A percentile compares a stretch with the other conserved stretches of the same genome.
These are phyloP conservation scores for Coemansia sp. DNA, from an alignment of 192 early-diverging fungal species.

Conservation along the genomic window DNA sequence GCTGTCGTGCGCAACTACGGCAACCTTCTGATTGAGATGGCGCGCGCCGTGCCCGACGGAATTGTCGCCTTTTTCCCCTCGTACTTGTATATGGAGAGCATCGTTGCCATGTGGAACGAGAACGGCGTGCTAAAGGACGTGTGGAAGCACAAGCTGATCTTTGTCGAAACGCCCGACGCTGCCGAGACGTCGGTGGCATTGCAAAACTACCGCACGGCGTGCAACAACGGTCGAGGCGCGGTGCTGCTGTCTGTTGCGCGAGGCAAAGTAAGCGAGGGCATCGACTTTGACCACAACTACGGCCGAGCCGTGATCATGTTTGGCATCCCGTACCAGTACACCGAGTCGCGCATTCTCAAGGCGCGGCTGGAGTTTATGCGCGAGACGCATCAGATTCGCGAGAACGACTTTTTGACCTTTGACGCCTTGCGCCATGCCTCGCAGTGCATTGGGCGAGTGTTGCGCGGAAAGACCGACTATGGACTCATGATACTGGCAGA, in stretches of 20 bases:
- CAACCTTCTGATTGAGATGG: conserved; percentile 93
- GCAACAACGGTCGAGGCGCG: conserved; percentile 98
- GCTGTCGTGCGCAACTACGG: conserved; percentile 99
- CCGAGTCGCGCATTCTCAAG: conserved; percentile 93
- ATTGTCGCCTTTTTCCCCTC: conserved; percentile 98
- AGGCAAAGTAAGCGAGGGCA: conserved; percentile 99
- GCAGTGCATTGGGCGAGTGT: conserved; percentile 97
- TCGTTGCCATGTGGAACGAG: conserved; percentile 98
- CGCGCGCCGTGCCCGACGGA: conserved; percentile 94
- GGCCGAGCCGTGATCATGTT: conserved; percentile 99
- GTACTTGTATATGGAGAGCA: conserved; percentile 99
- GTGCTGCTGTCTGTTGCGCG: conserved; percentile 97
- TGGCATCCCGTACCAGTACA: conserved; percentile 99
- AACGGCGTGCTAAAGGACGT: conserved; percentile 95
- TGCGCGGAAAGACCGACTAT: conserved; percentile 98
- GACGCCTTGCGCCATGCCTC: conserved; percentile 99
- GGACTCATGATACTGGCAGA: conserved; percentile 99
- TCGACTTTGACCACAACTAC: conserved; percentile 99
- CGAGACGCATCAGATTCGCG: conserved; percentile 90
- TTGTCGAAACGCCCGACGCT: conserved; percentile 99
- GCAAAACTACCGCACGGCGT: conserved; percentile 93
- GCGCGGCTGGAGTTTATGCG: conserved; percentile 95
- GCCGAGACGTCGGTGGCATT: conserved; percentile 95
- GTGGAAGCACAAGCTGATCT: conserved; percentile 98
- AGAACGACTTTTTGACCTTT: conserved; percentile 99